Evolutionary conservation across 305 asterid species (phyloP), one percentile per base, ranked within the genome.

Genomic region (Ilex paraguariensis): DNA sequence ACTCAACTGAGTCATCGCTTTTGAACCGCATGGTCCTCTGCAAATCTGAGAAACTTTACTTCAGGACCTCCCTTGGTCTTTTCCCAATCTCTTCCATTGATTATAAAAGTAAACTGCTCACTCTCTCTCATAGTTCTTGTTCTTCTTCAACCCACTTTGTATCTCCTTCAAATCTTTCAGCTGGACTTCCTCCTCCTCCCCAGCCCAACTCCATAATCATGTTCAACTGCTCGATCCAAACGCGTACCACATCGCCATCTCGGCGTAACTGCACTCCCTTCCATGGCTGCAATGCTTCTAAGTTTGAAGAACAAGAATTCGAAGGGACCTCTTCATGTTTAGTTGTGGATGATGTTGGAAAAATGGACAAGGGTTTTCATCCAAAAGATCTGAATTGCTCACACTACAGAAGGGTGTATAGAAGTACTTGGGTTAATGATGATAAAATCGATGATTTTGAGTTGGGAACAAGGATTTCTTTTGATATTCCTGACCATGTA

Each of bases 401-500:
- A 10, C 84, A 77, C 56, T 81, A 84, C 57, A 75, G 70, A 46
- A 58, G 78, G 39, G 74, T 70, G 31, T 74, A 66, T 56, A 67
- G 60, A 74, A 42, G 16, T 28, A 31, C 31, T 21, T 14, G 60
- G 16, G 21, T 21, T 21, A 21, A 10, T 13, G 69, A 53, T 54
- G 71, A 36, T 7, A 33, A 12, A 1, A 49, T n/a, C 1, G 70
- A 33, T 6, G 59, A 40, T 14, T 46, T 53, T 21, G 75, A 73
- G 61, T n/a, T 70, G 31, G 87, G 86, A 12, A 83, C 85, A 10
- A 75, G 79, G 74, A 66, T 84, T 55, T 74, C 82, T 13, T 84
- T 78, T 56, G 93, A 79, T 39, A 28, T 84, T 52, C 86, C 86
- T 0, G 77, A 64, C 62, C 91, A 79, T 45, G 81, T 84, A 11